Conservation (phyloP, 176 grass and related monocot genomes). For the Hordeum marinum region DNA sequence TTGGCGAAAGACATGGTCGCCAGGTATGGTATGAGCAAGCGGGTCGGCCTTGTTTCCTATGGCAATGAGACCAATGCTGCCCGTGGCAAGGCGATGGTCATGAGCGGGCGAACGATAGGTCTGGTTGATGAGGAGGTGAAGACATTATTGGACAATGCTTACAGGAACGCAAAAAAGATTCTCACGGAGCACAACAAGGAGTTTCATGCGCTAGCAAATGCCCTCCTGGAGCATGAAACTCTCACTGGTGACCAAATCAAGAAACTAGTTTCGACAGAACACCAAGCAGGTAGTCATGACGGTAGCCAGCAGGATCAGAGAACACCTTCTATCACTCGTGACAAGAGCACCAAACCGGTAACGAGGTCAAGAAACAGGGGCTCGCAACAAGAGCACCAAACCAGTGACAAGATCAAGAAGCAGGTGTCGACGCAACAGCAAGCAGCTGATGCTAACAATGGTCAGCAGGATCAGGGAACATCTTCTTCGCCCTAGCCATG, state of each 20-base stretch:
- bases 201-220: background rate
- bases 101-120: background rate
- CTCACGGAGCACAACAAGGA: background rate
- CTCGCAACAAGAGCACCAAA: background rate
- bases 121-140: background rate
- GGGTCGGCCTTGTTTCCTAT: background rate
- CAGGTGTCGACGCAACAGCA: background rate
- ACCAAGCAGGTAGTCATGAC: background rate
- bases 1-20: background rate
- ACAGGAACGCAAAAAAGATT: background rate
- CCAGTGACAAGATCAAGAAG: background rate
- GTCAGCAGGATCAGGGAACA: background rate
- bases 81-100: too few species aligned
- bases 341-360: background rate
- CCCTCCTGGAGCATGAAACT: background rate
- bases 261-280: background rate
- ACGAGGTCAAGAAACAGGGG: too few species aligned
- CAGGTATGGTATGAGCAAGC: background rate
- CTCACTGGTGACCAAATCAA: background rate
- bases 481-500: background rate
- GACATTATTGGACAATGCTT: background rate
- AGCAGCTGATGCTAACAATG: background rate
- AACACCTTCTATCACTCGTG: background rate
- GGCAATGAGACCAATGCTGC: background rate
- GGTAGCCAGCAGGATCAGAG: background rate